These are phyloP conservation scores for Phlyctochytrium planicorne DNA, from an alignment of 192 early-diverging fungal genomes.

Conservation along the genomic window DNA sequence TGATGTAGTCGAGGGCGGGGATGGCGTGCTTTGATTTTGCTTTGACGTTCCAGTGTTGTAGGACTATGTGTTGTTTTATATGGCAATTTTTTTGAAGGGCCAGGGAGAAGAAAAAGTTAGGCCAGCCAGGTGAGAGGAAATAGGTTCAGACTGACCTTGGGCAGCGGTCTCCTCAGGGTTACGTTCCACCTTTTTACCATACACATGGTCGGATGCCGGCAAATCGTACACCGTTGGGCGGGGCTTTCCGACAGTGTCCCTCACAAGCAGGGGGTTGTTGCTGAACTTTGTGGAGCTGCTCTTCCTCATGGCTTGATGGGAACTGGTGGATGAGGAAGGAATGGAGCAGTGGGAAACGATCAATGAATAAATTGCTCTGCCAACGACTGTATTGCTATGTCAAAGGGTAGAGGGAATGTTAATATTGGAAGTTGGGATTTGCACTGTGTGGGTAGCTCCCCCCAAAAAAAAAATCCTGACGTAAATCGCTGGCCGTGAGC, in stretches of 20 bases:
- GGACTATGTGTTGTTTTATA: conserved; percentile 44
- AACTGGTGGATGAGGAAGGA: no score
- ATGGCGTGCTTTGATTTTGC: conserved; percentile 37
- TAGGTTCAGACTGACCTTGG: conserved; percentile 30
- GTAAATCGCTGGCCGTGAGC: no score
- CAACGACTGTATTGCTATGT: no score
- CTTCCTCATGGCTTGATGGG: no score
- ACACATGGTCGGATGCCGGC: conserved; percentile 47
- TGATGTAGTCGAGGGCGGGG: conserved; percentile 54
- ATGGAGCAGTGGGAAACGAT: no score
- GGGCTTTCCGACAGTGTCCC: conserved; percentile 47
- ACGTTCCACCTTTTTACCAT: conserved; percentile 48
- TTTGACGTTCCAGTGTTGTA: conserved; percentile 55
- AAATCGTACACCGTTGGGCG: conserved; percentile 51
- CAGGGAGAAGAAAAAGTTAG: background rate
- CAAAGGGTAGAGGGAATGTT: no score
- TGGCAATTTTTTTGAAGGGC: no score
- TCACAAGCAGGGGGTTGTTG: conserved; percentile 47
- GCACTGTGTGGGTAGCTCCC: no score
- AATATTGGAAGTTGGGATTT: no score
- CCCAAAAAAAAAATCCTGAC: no score
- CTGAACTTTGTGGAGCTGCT: conserved; percentile 6
- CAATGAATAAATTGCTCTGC: no score
- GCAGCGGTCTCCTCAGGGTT: conserved; percentile 44
- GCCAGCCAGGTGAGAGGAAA: background rate